Base-by-base conservation (phyloP, 164 flowering plant genomes). In the Magnolia kwangsiensis region DNA sequence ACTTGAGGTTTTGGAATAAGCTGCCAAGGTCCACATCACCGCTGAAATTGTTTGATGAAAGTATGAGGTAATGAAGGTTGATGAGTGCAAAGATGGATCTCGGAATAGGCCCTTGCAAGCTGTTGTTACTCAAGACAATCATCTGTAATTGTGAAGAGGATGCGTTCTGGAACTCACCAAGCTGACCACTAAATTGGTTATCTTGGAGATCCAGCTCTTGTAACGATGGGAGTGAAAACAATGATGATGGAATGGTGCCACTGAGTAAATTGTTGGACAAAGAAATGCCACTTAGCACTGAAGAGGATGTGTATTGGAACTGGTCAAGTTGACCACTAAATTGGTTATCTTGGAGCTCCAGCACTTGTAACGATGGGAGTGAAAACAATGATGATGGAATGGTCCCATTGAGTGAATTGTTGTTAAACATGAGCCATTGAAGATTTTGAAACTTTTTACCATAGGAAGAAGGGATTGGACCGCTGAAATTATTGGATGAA, bases 31-130 rank as follows among this genome's bases (percentile, higher is more conserved):
- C 23, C 14, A 88, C 0, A 5, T 71, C 72, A 23, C 86, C 91
- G 74, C 19, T 83, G 72, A 88, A 79, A 13, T 77, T 72, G 82
- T 88, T 88, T 63, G 58, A 82, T 37, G 85, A 81, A 69, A 86
- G 84, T 5, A 18, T 31, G 19, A 87, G 83, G 20, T 76, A 8
- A 0, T 50, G 71, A 13, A 87, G 84, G 4, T 21, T 10, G 16
- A 6, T 50, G 59, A 88, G 79, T 50, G 80, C 72, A 66, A 81
- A 86, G 68, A 88, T 49, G 1, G 76, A 78, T 11, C 1, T 27
- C 0, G 89, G 90, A 29, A 88, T 50, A 0, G 83, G 69, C 14
- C 90, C 91, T 59, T 74, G 71, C 19, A 87, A 67, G 0, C 71
- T 76, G 73, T 87, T 88, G 81, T 76, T 68, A 45, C 81, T 77